Percentiles rank a stretch among this genome's conserved stretches.
Evolutionary conservation across 306 rosid genomes (phyloP).

Genomic region (Vicia faba): DNA sequence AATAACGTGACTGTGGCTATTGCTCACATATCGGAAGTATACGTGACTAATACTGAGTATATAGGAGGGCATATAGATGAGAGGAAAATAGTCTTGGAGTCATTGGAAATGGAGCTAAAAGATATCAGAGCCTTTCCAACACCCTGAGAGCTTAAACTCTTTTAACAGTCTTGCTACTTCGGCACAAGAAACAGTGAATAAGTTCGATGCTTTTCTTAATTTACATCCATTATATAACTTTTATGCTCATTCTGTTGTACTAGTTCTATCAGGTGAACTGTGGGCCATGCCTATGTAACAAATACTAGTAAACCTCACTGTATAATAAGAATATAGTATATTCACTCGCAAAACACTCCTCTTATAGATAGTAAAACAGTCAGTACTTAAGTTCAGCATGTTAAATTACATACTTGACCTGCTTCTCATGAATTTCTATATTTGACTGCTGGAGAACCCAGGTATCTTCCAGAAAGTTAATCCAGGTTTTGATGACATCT

Average conservation of each 20-base stretch:
- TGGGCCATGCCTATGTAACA: background rate
- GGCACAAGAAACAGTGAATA: background rate
- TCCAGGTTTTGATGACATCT: constrained; percentile 82
- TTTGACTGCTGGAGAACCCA: constrained; percentile 79
- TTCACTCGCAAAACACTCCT: constrained; percentile 21
- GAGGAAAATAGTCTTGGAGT: background rate
- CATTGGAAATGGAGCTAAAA: background rate
- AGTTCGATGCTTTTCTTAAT: background rate
- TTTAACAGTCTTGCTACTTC: background rate
- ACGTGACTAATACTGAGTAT: background rate
- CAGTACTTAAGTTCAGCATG: constrained; percentile 34
- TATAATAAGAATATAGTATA: background rate
- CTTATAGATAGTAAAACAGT: constrained; percentile 4
- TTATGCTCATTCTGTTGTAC: background rate
- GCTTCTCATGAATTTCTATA: constrained; percentile 71
- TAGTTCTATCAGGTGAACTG: background rate
- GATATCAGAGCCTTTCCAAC: constrained; percentile 3
- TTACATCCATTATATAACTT: background rate
- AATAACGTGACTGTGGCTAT: background rate
- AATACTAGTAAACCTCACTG: constrained; percentile 7
- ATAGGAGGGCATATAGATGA: background rate
- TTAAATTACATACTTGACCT: constrained; percentile 66
- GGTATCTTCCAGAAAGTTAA: constrained; percentile 94
- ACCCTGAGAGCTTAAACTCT: constrained; percentile 1
- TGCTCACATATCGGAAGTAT: too few species aligned